Evolutionary conservation across 768 basidiomycete species (phyloP).

Genomic region (Boletus vinaceobasis): DNA sequence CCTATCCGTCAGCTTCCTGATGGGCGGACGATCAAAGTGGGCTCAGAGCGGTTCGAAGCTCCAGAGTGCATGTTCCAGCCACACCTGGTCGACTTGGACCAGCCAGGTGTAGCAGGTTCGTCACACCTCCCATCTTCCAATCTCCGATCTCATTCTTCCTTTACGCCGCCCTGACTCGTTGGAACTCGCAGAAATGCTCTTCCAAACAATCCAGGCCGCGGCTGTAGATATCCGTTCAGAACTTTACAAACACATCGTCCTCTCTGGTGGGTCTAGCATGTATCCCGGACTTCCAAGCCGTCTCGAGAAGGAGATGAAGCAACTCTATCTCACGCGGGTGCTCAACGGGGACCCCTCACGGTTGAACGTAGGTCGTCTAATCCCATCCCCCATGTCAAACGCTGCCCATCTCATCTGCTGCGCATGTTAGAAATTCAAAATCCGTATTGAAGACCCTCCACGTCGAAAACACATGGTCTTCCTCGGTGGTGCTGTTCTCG

Average conservation of each 20-base stretch:
- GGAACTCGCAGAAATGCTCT: constrained; percentile 75
- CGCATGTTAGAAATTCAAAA: constrained; percentile 89
- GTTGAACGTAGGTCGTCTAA: constrained; percentile 64
- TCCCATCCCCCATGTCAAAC: neutral
- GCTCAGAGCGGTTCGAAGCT: constrained; percentile 97
- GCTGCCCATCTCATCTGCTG: neutral
- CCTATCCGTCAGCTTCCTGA: constrained; percentile 70
- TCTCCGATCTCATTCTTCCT: too few relatives aligned
- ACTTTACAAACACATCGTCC: constrained; percentile 96
- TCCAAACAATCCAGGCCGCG: constrained; percentile 90
- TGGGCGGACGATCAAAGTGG: constrained; percentile 94
- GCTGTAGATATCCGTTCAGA: constrained; percentile 88
- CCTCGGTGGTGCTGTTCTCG: constrained; percentile 96
- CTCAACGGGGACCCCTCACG: constrained; percentile 78
- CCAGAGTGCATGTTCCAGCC: constrained; percentile 99
- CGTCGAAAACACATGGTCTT: constrained; percentile 99
- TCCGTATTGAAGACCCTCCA: constrained; percentile 96
- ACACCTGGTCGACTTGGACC: constrained; percentile 94
- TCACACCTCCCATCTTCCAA: neutral
- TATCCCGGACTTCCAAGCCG: constrained; percentile 96
- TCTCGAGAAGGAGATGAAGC: constrained; percentile 99
- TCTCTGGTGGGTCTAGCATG: constrained; percentile 98
- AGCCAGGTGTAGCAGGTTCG: constrained; percentile 90
- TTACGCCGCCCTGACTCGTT: neutral
- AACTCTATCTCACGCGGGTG: constrained; percentile 92